Percentiles rank a stretch among this genome's conserved stretches.
Evolutionary conservation across 169 alveolate genomes (phyloP).

Genomic region (Perkinsus chesapeaki): DNA sequence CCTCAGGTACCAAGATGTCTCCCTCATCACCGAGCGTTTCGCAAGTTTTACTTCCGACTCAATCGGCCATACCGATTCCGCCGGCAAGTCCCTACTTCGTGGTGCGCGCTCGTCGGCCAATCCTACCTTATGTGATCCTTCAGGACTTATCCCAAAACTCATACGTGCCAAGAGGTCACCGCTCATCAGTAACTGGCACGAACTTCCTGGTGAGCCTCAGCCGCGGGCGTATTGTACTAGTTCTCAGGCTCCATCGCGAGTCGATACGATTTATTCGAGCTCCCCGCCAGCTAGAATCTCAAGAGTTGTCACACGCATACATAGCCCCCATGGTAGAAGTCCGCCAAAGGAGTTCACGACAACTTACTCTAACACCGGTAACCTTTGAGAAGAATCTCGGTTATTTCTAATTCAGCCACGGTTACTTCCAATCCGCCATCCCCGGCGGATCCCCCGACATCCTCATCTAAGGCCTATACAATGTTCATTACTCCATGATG

Average conservation of each 20-base stretch:
- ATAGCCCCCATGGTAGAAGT: not conserved
- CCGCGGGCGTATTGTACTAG: not conserved
- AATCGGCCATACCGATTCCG: not conserved
- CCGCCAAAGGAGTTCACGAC: conserved; percentile 1
- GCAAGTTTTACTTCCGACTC: not conserved
- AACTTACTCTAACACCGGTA: not conserved
- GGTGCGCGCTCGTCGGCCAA: not conserved
- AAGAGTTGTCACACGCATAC: not conserved
- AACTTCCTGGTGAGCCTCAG: not conserved
- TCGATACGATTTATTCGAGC: not conserved
- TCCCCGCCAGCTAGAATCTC: not conserved
- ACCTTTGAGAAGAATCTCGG: no score
- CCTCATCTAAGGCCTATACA: not conserved
- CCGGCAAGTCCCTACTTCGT: not conserved
- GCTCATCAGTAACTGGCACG: not conserved
- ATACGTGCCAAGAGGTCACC: not conserved
- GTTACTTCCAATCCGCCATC: not conserved
- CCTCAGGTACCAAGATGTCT: not conserved
- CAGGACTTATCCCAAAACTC: not conserved
- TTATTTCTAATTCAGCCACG: no score
- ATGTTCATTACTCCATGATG: not conserved
- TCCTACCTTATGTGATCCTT: not conserved
- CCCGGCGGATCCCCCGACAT: not conserved
- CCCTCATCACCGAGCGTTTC: not conserved
- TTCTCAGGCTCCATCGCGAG: not conserved